Evolutionary conservation across 805 yeast species (phyloP), one percentile per base, ranked within the genome.

Genomic region (Scheffersomyces stipitis): DNA sequence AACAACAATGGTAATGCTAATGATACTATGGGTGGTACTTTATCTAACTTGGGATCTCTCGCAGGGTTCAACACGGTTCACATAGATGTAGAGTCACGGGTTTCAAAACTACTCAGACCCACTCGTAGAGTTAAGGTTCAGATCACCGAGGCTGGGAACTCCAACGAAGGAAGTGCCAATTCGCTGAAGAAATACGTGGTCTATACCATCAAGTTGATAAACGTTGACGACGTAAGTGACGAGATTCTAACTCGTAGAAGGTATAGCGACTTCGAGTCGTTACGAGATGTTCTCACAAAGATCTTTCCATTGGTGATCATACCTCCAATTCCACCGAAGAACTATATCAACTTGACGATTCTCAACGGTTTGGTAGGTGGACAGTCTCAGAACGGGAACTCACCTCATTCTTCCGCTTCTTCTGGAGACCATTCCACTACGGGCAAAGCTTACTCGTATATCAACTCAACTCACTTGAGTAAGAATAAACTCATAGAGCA

Each of bases 201-300:
- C 0, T 91, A 93, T 57, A 82, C 95, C 2, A 86, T 91, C 42
- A 73, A 75, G 42, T 66, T 78, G 31, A 66, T 81, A n/a, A 82
- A 70, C 5, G 52, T 48, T 1, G 57, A 56, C 22, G 53, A 49
- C 23, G 41, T 49, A 1, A 54, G 50, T 13, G 66, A 71, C 15
- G 66, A 77, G 28, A 55, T 78, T 22, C 67, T 73, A 12, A 90
- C 88, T 4, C 78, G 90, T 32, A 70, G 99, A 50, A 52, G 70
- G 37, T 93, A 93, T 58, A 84, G 96, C 23, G 99, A 93, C 57
- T 93, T 93, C 57, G 96, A 87, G 52, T 78, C 86, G 33, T 70
- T 93, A 30, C 71, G 96, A 42, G 82, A 78, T 28, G 74, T 84
- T 4, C 67, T 93, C 15, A 69, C 80, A 3, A 80, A 83, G 48